Evolutionary conservation across 78 protist genomes (phyloP).

Genomic region (Dictyostelium intermedium): DNA sequence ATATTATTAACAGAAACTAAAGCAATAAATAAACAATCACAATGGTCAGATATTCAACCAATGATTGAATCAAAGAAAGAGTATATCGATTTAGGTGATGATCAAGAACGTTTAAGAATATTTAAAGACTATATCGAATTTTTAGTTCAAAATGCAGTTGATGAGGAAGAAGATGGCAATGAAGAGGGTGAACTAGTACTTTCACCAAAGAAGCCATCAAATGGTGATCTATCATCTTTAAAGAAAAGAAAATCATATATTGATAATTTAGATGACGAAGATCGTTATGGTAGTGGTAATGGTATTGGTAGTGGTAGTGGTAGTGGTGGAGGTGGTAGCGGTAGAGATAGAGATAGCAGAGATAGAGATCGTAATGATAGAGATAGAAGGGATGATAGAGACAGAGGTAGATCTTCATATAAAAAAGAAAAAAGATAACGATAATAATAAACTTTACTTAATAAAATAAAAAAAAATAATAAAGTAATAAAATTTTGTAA

Average conservation of each 20-base stretch:
- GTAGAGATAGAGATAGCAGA: not conserved
- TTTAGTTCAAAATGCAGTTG: not conserved
- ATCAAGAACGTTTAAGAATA: conserved; percentile 2
- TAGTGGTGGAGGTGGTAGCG: conserved; percentile 1
- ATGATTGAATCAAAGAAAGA: not conserved
- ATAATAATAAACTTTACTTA: not conserved
- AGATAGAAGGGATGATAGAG: not conserved
- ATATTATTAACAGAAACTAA: conserved; percentile 22
- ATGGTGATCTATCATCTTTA: not conserved
- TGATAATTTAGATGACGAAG: not conserved
- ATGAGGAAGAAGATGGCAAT: conserved; percentile 42
- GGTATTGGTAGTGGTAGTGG: not conserved
- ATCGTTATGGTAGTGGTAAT: not conserved
- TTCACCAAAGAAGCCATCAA: not conserved
- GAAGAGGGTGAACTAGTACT: conserved; percentile 49
- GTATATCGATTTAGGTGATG: conserved; percentile 27
- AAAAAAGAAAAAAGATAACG: conserved; percentile 24
- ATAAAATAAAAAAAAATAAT: not conserved
- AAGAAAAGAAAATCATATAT: not conserved
- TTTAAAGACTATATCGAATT: conserved; percentile 28
- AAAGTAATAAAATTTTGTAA: not conserved
- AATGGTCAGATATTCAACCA: conserved; percentile 33
- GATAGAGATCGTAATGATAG: not conserved
- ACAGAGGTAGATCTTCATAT: not conserved
- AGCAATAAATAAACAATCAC: conserved; percentile 27